A percentile compares a stretch with the other conserved stretches of the same genome.
Conservation (phyloP, 2,329 filamentous ascomycete genomes). For the Lecanicillium sp. region DNA sequence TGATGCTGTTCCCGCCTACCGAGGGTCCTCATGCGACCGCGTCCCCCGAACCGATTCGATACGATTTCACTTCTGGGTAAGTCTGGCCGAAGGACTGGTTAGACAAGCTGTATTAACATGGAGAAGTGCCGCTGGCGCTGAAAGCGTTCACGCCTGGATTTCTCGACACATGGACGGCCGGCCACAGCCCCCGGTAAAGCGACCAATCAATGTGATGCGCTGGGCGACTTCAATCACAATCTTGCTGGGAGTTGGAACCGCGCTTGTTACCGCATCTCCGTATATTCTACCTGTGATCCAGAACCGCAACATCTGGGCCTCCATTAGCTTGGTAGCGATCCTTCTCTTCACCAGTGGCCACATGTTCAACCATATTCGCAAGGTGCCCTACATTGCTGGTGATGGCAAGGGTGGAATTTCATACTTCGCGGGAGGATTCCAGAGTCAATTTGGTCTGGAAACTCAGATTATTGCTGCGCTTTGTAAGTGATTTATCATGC, state of each 20-base stretch:
- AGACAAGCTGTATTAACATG: too few species aligned
- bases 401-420: slow-evolving; percentile 79
- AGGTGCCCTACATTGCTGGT: slow-evolving; percentile 84
- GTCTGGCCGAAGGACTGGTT: slow-evolving; percentile 27
- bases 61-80: slow-evolving; percentile 79
- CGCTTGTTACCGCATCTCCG: slow-evolving; percentile 64
- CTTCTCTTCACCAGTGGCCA: slow-evolving; percentile 92
- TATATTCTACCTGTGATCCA: slow-evolving; percentile 77
- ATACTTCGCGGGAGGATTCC: slow-evolving; percentile 89
- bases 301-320: slow-evolving; percentile 92
- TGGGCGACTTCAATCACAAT: slow-evolving; percentile 62
- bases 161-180: slow-evolving; percentile 70
- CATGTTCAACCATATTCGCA: slow-evolving; percentile 99
- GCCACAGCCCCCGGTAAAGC: slow-evolving; percentile 69
- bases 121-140: slow-evolving; percentile 63
- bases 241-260: slow-evolving; percentile 63
- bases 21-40: slow-evolving; percentile 69
- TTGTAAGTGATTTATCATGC: slow-evolving; percentile 57
- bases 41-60: slow-evolving; percentile 64
- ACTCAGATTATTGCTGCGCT: slow-evolving; percentile 92
- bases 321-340: slow-evolving; percentile 79
- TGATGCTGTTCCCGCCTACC: slow-evolving; percentile 83
- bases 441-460: slow-evolving; percentile 89
- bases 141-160: slow-evolving; percentile 74
- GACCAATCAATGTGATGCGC: slow-evolving; percentile 82